Percentiles rank a stretch among this genome's conserved stretches.
phyloP scores from a whole-genome alignment of 106 monocot species.

The Dioscorea zingiberensis region DNA sequence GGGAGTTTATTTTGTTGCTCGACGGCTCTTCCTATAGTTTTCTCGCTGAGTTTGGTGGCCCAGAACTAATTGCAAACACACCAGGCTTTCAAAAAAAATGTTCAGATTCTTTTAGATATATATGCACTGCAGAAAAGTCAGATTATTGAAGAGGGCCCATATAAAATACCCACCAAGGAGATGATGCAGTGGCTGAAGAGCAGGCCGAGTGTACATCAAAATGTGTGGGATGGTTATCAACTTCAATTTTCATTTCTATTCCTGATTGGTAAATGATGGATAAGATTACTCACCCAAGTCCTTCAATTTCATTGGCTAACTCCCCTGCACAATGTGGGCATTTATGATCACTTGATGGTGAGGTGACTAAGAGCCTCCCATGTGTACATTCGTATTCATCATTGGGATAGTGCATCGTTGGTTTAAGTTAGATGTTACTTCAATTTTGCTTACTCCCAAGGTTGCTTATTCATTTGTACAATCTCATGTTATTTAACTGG shows the following conservation, averaged over 20 bases:
- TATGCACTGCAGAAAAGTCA: too few relatives aligned
- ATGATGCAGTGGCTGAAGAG: constrained; percentile 79
- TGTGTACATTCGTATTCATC: constrained; percentile 23
- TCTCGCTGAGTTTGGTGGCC: too few relatives aligned
- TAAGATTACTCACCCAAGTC: background rate
- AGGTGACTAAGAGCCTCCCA: background rate
- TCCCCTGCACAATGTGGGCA: background rate
- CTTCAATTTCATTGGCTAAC: background rate
- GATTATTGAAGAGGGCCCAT: too few relatives aligned
- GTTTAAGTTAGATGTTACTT: background rate
- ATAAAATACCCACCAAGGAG: too few relatives aligned
- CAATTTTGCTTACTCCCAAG: background rate
- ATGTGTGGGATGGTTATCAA: constrained; percentile 30
- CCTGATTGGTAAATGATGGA: background rate
- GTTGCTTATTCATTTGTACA: constrained; percentile 1
- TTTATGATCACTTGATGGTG: background rate
- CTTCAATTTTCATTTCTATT: background rate
- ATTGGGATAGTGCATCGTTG: constrained; percentile 9
- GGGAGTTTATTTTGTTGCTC: too few relatives aligned
- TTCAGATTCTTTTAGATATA: too few relatives aligned
- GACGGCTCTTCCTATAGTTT: too few relatives aligned
- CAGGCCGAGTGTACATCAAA: constrained; percentile 51
- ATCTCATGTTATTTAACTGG: background rate
- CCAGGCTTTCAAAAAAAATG: too few relatives aligned
- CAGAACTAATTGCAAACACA: too few relatives aligned